A percentile compares a stretch with the other conserved stretches of the same genome.
These are phyloP conservation scores for Oenanthe javanica DNA, from an alignment of 140 eudicot genomes.

Conservation along the genomic window DNA sequence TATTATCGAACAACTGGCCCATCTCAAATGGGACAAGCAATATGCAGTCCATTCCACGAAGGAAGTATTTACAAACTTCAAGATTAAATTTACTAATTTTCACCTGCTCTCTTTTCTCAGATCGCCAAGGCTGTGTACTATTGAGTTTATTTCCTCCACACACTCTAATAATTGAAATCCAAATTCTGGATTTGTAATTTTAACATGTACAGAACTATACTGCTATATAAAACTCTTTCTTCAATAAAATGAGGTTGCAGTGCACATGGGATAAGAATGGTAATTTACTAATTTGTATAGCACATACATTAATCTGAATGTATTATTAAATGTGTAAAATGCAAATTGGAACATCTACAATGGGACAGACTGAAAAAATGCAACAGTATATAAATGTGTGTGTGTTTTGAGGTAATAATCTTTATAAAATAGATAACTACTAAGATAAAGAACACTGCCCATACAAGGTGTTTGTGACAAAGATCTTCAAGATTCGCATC, in stretches of 20 bases:
- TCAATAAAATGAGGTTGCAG: too few species aligned
- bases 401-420: neutral
- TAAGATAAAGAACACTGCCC: neutral
- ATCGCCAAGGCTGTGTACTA: neutral
- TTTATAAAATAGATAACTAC: neutral
- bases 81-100: neutral
- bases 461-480: slow-evolving; percentile 77
- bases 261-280: neutral
- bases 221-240: neutral
- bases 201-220: neutral
- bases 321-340: neutral
- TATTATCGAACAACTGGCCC: neutral
- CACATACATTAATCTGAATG: neutral
- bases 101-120: too few species aligned
- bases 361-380: neutral
- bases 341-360: neutral
- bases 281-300: neutral
- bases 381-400: neutral
- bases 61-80: neutral
- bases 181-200: neutral
- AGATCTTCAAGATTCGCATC: slow-evolving; percentile 85
- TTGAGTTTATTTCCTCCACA: neutral
- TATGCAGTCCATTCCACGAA: neutral
- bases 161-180: neutral
- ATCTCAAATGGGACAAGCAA: neutral